phyloP scores from a whole-genome alignment of 2,329 filamentous ascomycete species.

The Cladorrhinum sp. region DNA sequence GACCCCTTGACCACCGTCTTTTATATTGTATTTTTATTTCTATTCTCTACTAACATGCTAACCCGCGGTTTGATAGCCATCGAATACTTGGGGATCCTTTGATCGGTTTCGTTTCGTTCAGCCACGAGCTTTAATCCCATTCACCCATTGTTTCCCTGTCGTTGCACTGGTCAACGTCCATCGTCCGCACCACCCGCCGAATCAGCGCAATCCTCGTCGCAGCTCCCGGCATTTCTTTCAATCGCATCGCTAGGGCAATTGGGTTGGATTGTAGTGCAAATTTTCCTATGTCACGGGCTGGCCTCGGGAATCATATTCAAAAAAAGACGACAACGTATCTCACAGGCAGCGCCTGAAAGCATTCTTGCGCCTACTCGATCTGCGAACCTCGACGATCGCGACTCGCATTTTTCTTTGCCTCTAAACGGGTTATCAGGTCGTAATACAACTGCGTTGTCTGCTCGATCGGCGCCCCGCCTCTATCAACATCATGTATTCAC shows the following conservation, averaged over 20 bases:
- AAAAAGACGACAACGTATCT: constrained; percentile 18
- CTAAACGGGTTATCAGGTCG: constrained; percentile 17
- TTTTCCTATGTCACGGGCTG: constrained; percentile 33
- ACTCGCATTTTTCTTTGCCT: not conserved
- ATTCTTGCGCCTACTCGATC: constrained; percentile 4
- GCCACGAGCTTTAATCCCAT: constrained; percentile 40
- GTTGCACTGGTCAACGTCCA: constrained; percentile 17
- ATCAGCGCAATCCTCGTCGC: constrained; percentile 10
- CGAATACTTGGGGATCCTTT: constrained; percentile 32
- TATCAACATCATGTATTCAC: constrained; percentile 60
- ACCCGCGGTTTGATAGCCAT: constrained; percentile 29
- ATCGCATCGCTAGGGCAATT: constrained; percentile 31
- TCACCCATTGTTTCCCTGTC: constrained; percentile 35
- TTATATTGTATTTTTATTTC: constrained; percentile 19
- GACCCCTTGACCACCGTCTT: constrained; percentile 24
- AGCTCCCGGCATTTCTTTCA: constrained; percentile 8
- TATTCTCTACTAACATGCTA: not conserved
- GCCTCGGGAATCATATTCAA: constrained; percentile 28
- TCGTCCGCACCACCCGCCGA: constrained; percentile 10
- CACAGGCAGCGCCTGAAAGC: constrained; percentile 27
- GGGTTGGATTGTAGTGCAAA: constrained; percentile 23
- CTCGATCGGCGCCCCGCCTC: constrained; percentile 15
- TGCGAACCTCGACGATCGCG: constrained; percentile 7
- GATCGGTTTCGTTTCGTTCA: constrained; percentile 41
- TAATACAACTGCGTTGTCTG: constrained; percentile 28